phyloP scores from a whole-genome alignment of 2,329 filamentous ascomycete genomes.

The Talaromyces sp. region DNA sequence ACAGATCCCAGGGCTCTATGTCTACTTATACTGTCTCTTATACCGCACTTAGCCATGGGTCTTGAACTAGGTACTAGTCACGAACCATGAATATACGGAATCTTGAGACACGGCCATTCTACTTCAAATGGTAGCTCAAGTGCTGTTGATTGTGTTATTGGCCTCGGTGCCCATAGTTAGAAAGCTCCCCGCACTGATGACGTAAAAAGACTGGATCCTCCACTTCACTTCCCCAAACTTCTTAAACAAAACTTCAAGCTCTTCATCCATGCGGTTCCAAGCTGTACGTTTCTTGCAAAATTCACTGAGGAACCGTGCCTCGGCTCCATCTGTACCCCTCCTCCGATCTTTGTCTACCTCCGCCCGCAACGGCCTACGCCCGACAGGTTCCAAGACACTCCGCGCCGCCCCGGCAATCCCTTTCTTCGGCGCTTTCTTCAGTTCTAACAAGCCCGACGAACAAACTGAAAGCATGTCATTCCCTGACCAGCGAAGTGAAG shows the following conservation, averaged over 20 bases:
- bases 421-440: slow-evolving; percentile 76
- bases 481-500: slow-evolving; percentile 76
- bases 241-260: background rate
- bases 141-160: no score
- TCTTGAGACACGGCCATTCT: no score
- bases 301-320: slow-evolving; percentile 21
- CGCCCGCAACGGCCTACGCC: slow-evolving; percentile 16
- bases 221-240: slow-evolving; percentile 1
- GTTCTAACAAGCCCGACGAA: slow-evolving; percentile 57
- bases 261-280: slow-evolving; percentile 33
- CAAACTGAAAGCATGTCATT: slow-evolving; percentile 54
- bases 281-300: slow-evolving; percentile 23
- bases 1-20: no score
- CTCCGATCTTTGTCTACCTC: slow-evolving; percentile 26
- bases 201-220: slow-evolving; percentile 27
- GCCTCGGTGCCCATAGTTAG: no score
- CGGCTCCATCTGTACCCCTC: slow-evolving; percentile 20
- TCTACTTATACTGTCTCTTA: no score
- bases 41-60: no score
- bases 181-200: slow-evolving; percentile 33
- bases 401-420: slow-evolving; percentile 77
- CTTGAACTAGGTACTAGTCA: no score
- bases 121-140: no score
- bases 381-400: slow-evolving; percentile 43
- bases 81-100: no score